These are phyloP conservation scores for Xylaria curta DNA, from an alignment of 495 filamentous ascomycete genomes.

Conservation along the genomic window DNA sequence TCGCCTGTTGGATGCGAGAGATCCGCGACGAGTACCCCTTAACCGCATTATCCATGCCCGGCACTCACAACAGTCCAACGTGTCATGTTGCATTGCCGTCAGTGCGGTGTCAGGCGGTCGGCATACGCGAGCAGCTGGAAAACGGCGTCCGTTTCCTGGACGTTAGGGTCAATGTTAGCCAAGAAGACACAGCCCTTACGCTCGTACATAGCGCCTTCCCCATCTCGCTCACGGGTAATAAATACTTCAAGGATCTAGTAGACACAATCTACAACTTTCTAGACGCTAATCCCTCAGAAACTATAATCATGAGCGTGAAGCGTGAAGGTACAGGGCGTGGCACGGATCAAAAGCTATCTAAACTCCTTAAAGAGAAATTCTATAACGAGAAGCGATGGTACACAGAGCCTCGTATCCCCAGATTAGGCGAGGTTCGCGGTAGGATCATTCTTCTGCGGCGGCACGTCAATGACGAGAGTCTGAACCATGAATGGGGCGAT, in stretches of 20 bases:
- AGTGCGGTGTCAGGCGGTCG: conserved; percentile 89
- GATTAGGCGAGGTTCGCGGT: conserved; percentile 78
- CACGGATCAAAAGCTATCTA: conserved; percentile 79
- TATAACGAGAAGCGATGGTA: conserved; percentile 73
- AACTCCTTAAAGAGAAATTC: conserved; percentile 74
- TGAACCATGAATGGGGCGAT: conserved; percentile 66
- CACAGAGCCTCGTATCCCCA: conserved; percentile 78
- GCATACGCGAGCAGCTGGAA: conserved; percentile 74
- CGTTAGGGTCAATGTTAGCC: conserved; percentile 75
- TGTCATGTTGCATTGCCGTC: conserved; percentile 83
- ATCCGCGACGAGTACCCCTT: conserved; percentile 72
- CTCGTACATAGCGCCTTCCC: conserved; percentile 57
- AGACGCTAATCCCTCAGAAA: conserved; percentile 76
- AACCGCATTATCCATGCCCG: conserved; percentile 86
- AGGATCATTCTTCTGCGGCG: conserved; percentile 87
- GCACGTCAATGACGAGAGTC: conserved; percentile 67
- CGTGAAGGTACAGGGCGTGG: conserved; percentile 83
- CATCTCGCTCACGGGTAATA: conserved; percentile 55
- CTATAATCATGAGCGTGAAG: conserved; percentile 86
- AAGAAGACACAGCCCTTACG: conserved; percentile 73
- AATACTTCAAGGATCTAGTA: conserved; percentile 77
- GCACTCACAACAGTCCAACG: conserved; percentile 94
- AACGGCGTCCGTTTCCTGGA: conserved; percentile 97
- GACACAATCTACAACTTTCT: conserved; percentile 76
- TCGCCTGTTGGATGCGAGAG: conserved; percentile 81